Evolutionary conservation across 306 rosid species (phyloP), one percentile per base, ranked within the genome.

Genomic region (Delonix regia): DNA sequence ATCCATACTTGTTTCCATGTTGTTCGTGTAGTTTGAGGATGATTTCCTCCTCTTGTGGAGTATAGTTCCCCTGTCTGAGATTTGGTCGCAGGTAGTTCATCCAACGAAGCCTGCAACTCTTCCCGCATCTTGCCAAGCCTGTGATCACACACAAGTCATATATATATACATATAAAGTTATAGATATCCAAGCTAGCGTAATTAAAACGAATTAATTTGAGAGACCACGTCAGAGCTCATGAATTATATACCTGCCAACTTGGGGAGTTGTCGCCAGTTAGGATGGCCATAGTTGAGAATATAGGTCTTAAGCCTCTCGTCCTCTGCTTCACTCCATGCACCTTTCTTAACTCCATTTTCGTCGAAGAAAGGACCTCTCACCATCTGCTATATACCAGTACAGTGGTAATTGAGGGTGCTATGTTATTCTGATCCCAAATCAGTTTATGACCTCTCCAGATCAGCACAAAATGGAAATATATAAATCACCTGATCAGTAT

Each of bases 71-170:
- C 41, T 81, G 88, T 80, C 86, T 91, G 44, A 93, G 86, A 76
- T 86, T 88, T 51, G 91, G 95, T 45, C 87, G 76, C 25, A 93
- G 86, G 74, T 93, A 89, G 67, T 93, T 93, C 80, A 83, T 86
- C 98, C 94, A 91, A 42, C 97, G 89, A 18, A 91, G 84, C 63
- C 97, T 85, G 82, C 98, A 93, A 67, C 98, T 93, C 83, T 93
- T 93, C 38, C 97, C 98, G 70, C 98, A 93, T 70, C 97, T 88
- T 16, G 69, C 15, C 75, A 93, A 85, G 13, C 95, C 95, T 89
- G 73, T 75, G 18, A 59, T 4, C 21, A 24, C 12, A 65, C 64
- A 4, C n/a, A 12, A 36, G 39, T 36, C 5, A 36, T 41, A 48
- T 48, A 48, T 45, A 45, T 45, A 45, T 45, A 12, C 14, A 45